phyloP scores from a whole-genome alignment of 2,329 filamentous ascomycete genomes.

The Aspergillus brasiliensis region DNA sequence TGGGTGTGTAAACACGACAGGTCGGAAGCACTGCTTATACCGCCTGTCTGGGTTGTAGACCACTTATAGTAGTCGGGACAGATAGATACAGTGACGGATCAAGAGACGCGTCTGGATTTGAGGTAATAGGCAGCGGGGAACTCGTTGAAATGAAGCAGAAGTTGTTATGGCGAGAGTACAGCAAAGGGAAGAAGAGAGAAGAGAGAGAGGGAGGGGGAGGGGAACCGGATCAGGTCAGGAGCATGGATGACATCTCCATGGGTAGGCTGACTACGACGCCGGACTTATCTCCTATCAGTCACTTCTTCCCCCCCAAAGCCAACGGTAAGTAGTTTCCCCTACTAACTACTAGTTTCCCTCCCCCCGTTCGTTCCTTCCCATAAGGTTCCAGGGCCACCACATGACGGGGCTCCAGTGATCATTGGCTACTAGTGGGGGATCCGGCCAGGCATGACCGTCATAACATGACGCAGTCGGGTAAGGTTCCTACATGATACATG shows the following conservation, averaged over 20 bases:
- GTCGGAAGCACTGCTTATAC: slow-evolving; percentile 28
- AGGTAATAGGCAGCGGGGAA: neutral
- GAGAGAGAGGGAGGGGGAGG: slow-evolving; percentile 20
- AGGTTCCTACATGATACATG: slow-evolving; percentile 1
- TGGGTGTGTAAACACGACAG: slow-evolving; percentile 27
- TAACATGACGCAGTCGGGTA: slow-evolving; percentile 14
- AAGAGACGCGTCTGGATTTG: neutral
- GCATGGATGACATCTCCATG: slow-evolving; percentile 24
- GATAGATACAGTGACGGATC: slow-evolving; percentile 2
- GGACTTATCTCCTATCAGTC: slow-evolving; percentile 18
- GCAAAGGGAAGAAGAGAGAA: slow-evolving; percentile 13
- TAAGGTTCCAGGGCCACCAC: slow-evolving; percentile 8
- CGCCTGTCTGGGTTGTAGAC: slow-evolving; percentile 12
- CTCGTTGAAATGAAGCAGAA: neutral
- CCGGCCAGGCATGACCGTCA: slow-evolving; percentile 6
- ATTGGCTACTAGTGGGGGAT: slow-evolving; percentile 12
- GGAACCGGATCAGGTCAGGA: slow-evolving; percentile 27
- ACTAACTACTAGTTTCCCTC: too few relatives aligned
- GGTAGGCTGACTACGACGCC: slow-evolving; percentile 19
- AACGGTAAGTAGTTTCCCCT: too few relatives aligned
- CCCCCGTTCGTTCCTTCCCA: neutral
- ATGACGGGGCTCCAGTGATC: slow-evolving; percentile 14
- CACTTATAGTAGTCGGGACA: neutral
- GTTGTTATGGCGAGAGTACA: neutral
- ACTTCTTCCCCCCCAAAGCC: neutral